Evolutionary conservation across 768 basidiomycete genomes (phyloP), one percentile per base, ranked within the genome.

Genomic region (Coprinellus aureogranulatus): DNA sequence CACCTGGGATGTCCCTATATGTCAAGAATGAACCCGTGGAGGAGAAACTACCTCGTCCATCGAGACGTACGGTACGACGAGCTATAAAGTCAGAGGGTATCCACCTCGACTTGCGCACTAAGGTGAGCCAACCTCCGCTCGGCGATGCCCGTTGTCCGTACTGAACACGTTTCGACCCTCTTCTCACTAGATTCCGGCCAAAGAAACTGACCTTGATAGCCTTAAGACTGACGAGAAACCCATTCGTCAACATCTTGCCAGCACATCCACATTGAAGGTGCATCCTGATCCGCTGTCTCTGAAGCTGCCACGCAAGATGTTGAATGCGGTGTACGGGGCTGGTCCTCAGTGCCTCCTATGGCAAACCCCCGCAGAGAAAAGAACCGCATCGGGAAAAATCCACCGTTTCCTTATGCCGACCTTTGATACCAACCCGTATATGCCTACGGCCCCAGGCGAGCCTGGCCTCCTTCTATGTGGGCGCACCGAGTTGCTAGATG

Each of bases 391-490:
- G 16, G 14, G n/a, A 8, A 14, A 6, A 6, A 25, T 37, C 31
- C 14, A 23, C 34, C 16, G 23, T 8, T 58, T 51, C 41, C 16
- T 58, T 4, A 52, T 41, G 28, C 56, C 56, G 4, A 25, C 26
- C 23, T 51, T 48, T 40, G 50, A 58, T 6, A 53, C 50, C 37
- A 58, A 58, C 42, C 56, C 56, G 1, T 23, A 52, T 14, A 44
- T 52, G 56, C 56, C 56, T 10, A 41, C 56, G 11, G 50, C 49
- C 6, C 56, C 56, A 11, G 56, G 56, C 25, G 56, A 58, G 25
- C 49, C 56, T 10, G 56, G 56, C 4, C 40, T 58, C 18, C 25
- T 58, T 3, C 50, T 58, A 4, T 52, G 40, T 14, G 56, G 27
- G 12, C 48, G 56, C 3, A 52, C 49, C 10, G 56, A 58, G 20